phyloP scores from a whole-genome alignment of 2,329 filamentous ascomycete genomes.

The Fusarium lateritium region DNA sequence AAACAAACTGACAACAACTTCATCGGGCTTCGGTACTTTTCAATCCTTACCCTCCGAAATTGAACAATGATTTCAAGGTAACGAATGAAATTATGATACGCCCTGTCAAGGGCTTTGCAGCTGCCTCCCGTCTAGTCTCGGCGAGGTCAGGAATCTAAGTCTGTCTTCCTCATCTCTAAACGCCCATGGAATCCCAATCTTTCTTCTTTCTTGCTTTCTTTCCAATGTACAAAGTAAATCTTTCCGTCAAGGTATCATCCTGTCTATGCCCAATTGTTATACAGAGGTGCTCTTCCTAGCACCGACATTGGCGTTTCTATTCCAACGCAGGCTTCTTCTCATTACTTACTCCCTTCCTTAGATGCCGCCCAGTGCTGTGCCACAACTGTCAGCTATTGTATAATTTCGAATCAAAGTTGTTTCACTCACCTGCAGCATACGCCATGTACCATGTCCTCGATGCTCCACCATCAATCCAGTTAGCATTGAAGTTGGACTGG shows the following conservation, averaged over 20 bases:
- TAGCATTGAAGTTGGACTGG: constrained; percentile 73
- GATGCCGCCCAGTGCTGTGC: constrained; percentile 42
- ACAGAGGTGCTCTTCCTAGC: constrained; percentile 27
- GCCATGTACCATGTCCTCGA: constrained; percentile 89
- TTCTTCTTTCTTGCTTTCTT: constrained; percentile 9
- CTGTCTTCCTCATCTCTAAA: constrained; percentile 21
- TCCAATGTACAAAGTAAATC: constrained; percentile 42
- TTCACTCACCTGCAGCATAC: constrained; percentile 78
- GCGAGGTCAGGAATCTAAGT: constrained; percentile 34
- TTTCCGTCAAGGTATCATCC: constrained; percentile 36
- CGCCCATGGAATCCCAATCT: constrained; percentile 10
- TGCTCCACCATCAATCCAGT: constrained; percentile 85
- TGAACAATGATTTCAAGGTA: neutral
- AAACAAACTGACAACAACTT: neutral
- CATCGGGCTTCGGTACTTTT: constrained; percentile 14
- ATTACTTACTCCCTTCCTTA: constrained; percentile 23
- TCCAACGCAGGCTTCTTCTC: constrained; percentile 1
- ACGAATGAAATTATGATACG: constrained; percentile 28
- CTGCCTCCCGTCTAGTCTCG: constrained; percentile 29
- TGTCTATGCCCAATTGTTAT: constrained; percentile 38
- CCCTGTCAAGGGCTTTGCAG: constrained; percentile 34
- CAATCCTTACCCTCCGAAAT: neutral
- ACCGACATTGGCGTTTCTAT: constrained; percentile 8
- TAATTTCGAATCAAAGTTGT: neutral
- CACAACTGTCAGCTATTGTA: constrained; percentile 31